These are phyloP conservation scores for Cyclotella kingstonii DNA, from an alignment of 108 stramenopile species.

Conservation along the genomic window DNA sequence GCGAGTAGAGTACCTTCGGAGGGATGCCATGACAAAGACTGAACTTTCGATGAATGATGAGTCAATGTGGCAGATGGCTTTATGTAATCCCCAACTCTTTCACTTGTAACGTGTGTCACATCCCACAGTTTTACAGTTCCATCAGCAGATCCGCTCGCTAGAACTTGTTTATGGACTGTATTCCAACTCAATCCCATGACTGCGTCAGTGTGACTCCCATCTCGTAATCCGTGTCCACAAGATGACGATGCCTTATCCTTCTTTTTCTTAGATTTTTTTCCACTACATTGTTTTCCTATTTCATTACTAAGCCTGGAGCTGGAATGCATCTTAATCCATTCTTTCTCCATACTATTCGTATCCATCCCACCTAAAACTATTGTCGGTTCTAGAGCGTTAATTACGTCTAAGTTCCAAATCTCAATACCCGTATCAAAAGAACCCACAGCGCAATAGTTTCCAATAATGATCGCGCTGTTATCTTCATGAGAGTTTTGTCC, in stretches of 20 bases:
- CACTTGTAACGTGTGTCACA: conserved; percentile 63
- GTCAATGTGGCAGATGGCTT: conserved; percentile 74
- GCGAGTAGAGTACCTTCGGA: conserved; percentile 89
- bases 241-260: conserved; percentile 49
- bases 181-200: conserved; percentile 98
- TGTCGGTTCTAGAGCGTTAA: conserved; percentile 96
- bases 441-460: conserved; percentile 94
- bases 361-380: conserved; percentile 91
- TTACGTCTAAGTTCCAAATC: conserved; percentile 98
- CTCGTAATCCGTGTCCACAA: conserved; percentile 45
- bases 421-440: conserved; percentile 97
- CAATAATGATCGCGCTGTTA: conserved; percentile 48
- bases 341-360: conserved; percentile 69
- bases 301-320: conserved; percentile 18
- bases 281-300: background rate
- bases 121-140: conserved; percentile 96
- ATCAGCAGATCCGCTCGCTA: conserved; percentile 97
- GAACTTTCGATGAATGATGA: conserved; percentile 97
- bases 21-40: conserved; percentile 93
- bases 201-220: conserved; percentile 94
- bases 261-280: conserved; percentile 63
- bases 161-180: conserved; percentile 87
- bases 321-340: conserved; percentile 64
- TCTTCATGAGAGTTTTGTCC: too few relatives aligned
- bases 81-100: conserved; percentile 43